Base-by-base conservation (phyloP, 768 basidiomycete species). In the Mrakia hoshinonis region DNA sequence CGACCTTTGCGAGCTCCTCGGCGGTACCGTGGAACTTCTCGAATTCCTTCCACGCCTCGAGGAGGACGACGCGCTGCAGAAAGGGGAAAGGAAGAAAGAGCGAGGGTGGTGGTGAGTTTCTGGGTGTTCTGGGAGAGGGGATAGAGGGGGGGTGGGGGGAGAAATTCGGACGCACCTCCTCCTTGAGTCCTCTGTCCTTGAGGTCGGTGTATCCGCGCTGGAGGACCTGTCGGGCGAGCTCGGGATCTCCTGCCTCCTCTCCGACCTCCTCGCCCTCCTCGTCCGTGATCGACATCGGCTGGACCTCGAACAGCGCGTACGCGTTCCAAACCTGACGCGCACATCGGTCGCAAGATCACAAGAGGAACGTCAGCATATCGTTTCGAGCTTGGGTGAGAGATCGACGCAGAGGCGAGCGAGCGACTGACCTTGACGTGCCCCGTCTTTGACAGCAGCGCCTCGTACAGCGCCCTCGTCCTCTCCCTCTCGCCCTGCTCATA, bases 11-110 rank as follows among this genome's bases (percentile, higher is more conserved):
- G 36, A 90, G 84, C 69, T 92, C 87, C 9, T 86, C 86, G 12
- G 84, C 79, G 0, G 86, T 83, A 22, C 96, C 95, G 72, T 91
- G 82, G 49, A 84, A 83, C 77, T 90, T 84, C 80, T 99, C 96
- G 77, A 94, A 96, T 1, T 87, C 83, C 82, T 95, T 96, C 96
- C 96, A 99, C 1, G 91, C 89, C 77, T 95, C 89, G 31, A 99
- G 84, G 22, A 99, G 81, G n/a, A 61, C 31, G 69, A 93, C 91
- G 69, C 94, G 92, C 91, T 94, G 29, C n/a, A 65, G 24, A 11
- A 38, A 9, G 4, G 54, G 26, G 6, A 24, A 12, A 9, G 11
- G 24, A 7, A 1, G 54, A 68, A 63, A n/a, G 34, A 39, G 22
- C 29, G 39, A 39, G 65, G 51, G 10, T 54, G 20, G 13, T 58